Percentiles rank a stretch among this genome's conserved stretches.
Conservation (phyloP, 371 early-diverging fungal species). For the Encephalitozoon romaleae region DNA sequence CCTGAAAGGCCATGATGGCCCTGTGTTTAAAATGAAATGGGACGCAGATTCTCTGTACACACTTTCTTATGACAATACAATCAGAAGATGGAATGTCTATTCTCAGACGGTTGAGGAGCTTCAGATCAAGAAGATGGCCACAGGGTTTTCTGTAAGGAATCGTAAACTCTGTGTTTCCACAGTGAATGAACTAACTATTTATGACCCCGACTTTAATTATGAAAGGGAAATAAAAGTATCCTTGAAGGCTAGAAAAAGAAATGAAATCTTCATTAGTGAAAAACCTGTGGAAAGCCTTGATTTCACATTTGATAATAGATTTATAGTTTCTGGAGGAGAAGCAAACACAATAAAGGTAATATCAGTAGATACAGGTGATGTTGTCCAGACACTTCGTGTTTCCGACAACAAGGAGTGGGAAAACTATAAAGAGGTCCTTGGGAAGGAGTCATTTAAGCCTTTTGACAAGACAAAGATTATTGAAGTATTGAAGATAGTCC, state of each 20-base stretch:
- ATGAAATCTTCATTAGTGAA: conserved; percentile 39
- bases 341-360: conserved; percentile 37
- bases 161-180: conserved; percentile 24
- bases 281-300: conserved; percentile 39
- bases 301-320: conserved; percentile 19
- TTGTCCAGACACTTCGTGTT: conserved; percentile 29
- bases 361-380: not conserved
- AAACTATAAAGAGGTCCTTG: conserved; percentile 40
- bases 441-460: conserved; percentile 5
- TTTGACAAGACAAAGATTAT: conserved; percentile 43
- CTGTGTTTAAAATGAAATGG: conserved; percentile 24
- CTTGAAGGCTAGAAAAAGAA: conserved; percentile 30
- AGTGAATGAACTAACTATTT: conserved; percentile 25
- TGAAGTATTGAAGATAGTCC: conserved; percentile 29
- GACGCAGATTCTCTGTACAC: conserved; percentile 25
- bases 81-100: conserved; percentile 35
- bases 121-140: conserved; percentile 20
- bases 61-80: conserved; percentile 25
- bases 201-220: conserved; percentile 40
- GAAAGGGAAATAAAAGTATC: not conserved
- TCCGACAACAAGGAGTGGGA: conserved; percentile 43
- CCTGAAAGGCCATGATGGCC: conserved; percentile 23
- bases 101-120: not conserved
- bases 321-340: conserved; percentile 37
- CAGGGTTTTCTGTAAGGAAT: conserved; percentile 13